Conservation (phyloP, 2,329 filamentous ascomycete species). For the Xylariaceae sp. region DNA sequence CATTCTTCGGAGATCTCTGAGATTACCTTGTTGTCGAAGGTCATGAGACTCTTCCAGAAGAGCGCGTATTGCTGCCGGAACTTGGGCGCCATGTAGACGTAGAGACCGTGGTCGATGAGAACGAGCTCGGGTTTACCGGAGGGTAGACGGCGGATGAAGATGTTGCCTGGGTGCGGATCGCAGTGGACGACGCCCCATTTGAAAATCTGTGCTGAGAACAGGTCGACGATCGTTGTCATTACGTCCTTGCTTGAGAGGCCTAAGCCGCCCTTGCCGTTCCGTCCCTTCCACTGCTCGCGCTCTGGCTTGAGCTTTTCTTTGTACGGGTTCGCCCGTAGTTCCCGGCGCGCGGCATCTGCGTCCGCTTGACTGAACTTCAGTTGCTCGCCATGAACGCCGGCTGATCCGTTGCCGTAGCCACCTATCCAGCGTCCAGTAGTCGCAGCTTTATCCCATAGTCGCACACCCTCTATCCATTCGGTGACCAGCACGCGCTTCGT, state of each 20-base stretch:
- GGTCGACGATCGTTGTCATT: conserved; percentile 93
- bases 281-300: conserved; percentile 71
- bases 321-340: conserved; percentile 47
- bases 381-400: conserved; percentile 65
- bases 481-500: conserved; percentile 83
- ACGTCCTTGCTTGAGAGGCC: conserved; percentile 78
- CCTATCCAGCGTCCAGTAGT: conserved; percentile 75
- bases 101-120: conserved; percentile 94
- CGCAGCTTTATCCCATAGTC: conserved; percentile 84
- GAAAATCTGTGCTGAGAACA: conserved; percentile 98
- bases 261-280: conserved; percentile 68
- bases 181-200: conserved; percentile 94
- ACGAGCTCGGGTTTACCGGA: conserved; percentile 83
- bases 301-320: conserved; percentile 69
- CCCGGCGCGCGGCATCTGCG: conserved; percentile 40
- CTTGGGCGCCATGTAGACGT: conserved; percentile 79
- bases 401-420: conserved; percentile 68
- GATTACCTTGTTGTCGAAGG: conserved; percentile 84
- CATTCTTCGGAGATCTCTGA: conserved; percentile 66
- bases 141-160: conserved; percentile 84
- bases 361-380: conserved; percentile 48
- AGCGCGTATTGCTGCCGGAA: conserved; percentile 82
- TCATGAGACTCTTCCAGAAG: conserved; percentile 93
- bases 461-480: conserved; percentile 94
- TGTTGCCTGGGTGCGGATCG: conserved; percentile 95